These are phyloP conservation scores for Cryptosporidium muris DNA, from an alignment of 169 alveolate species.

Conservation along the genomic window DNA sequence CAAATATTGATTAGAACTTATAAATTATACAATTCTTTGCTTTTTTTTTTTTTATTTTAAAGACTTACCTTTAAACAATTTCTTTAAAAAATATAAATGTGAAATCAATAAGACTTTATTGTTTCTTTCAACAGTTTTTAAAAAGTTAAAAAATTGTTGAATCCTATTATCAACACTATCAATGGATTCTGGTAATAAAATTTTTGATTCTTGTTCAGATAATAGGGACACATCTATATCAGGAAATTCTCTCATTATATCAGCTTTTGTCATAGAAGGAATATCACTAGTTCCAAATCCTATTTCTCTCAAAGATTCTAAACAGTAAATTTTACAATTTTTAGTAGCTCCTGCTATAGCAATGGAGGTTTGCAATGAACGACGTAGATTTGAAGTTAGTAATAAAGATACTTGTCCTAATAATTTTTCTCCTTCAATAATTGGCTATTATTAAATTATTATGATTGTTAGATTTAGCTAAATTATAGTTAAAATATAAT, in stretches of 20 bases:
- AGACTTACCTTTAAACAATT: conserved; percentile 46
- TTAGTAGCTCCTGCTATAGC: conserved; percentile 24
- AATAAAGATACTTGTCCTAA: conserved; percentile 41
- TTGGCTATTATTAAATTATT: conserved; percentile 25
- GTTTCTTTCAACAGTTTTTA: conserved; percentile 20
- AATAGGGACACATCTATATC: conserved; percentile 20
- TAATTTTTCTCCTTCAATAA: conserved; percentile 31
- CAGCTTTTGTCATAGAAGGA: conserved; percentile 7
- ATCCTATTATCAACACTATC: conserved; percentile 49
- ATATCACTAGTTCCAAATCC: conserved; percentile 22
- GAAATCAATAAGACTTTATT: conserved; percentile 43
- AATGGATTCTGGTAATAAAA: conserved; percentile 40
- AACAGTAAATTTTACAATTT: conserved; percentile 25
- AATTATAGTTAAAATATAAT: background rate
- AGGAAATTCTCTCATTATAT: conserved; percentile 26
- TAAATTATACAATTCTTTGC: background rate
- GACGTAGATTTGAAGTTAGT: conserved; percentile 24
- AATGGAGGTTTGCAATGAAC: conserved; percentile 57
- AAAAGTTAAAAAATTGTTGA: conserved; percentile 12
- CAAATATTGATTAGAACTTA: too few species aligned
- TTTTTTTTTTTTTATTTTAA: background rate
- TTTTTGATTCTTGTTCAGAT: conserved; percentile 21
- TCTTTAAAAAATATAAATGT: conserved; percentile 45
- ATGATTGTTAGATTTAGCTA: background rate
- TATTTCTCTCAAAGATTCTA: conserved; percentile 49